These are phyloP conservation scores for Ascomycota sp. DNA, from an alignment of 2,329 filamentous ascomycete species.

Conservation along the genomic window DNA sequence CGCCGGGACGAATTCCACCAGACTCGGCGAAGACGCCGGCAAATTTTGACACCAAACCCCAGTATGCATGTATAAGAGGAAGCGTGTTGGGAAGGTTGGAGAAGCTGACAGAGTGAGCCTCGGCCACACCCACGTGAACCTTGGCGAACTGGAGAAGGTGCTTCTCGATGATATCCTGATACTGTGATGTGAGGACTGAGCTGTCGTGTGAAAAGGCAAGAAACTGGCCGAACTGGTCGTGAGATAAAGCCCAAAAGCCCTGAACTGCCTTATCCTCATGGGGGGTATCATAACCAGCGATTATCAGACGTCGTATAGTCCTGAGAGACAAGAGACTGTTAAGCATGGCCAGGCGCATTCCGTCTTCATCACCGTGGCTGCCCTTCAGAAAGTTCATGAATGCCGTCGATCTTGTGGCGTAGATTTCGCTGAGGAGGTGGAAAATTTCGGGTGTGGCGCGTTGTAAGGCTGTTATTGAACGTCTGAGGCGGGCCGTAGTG, in stretches of 20 bases:
- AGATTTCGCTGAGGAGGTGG: slow-evolving; percentile 57
- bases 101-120: slow-evolving; percentile 60
- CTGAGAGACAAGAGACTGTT: slow-evolving; percentile 64
- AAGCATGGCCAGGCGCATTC: slow-evolving; percentile 40
- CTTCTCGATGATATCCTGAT: slow-evolving; percentile 49
- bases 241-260: slow-evolving; percentile 59
- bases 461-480: slow-evolving; percentile 55
- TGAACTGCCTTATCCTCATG: slow-evolving; percentile 55
- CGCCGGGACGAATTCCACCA: slow-evolving; percentile 27
- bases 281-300: slow-evolving; percentile 65
- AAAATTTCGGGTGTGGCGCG: slow-evolving; percentile 63
- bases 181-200: slow-evolving; percentile 26
- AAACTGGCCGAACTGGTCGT: slow-evolving; percentile 57
- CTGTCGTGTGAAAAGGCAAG: slow-evolving; percentile 38
- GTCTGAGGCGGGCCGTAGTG: slow-evolving; percentile 52
- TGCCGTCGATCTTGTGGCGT: slow-evolving; percentile 44
- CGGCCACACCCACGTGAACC: slow-evolving; percentile 70
- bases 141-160: slow-evolving; percentile 82
- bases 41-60: slow-evolving; percentile 57
- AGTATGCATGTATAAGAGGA: slow-evolving; percentile 59
- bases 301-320: slow-evolving; percentile 53
- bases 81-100: slow-evolving; percentile 60
- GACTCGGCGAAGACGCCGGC: slow-evolving; percentile 49
- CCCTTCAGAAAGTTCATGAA: slow-evolving; percentile 43
- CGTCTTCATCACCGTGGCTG: slow-evolving; percentile 33